Evolutionary conservation across 768 basidiomycete genomes (phyloP).

Genomic region (Rubroboletus satanas): DNA sequence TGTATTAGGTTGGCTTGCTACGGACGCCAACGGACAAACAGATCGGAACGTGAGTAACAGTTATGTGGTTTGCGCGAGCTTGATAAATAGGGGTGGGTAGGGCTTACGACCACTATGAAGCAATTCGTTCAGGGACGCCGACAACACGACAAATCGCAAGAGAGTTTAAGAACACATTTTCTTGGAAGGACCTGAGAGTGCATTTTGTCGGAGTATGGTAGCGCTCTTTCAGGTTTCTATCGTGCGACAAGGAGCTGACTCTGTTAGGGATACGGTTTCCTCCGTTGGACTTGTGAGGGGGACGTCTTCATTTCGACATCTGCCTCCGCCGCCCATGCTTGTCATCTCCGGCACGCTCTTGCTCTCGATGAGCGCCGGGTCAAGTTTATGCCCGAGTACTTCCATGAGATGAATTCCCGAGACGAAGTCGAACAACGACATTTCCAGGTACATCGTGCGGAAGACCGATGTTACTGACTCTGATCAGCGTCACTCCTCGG

Average conservation of each 20-base stretch:
- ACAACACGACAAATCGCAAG: constrained; percentile 16
- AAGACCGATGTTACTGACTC: neutral
- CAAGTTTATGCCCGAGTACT: constrained; percentile 50
- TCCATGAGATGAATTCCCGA: constrained; percentile 24
- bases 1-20: neutral
- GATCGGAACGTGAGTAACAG: constrained; percentile 22
- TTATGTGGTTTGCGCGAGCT: neutral
- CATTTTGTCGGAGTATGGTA: constrained; percentile 32
- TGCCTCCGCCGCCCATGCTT: neutral
- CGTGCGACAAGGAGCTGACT: too few relatives aligned
- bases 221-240: neutral
- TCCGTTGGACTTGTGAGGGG: neutral
- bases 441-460: constrained; percentile 20
- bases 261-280: neutral
- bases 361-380: constrained; percentile 55
- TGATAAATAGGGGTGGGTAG: neutral
- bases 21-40: constrained; percentile 24
- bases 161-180: constrained; percentile 47
- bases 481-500: neutral
- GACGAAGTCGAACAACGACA: neutral
- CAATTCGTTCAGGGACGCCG: constrained; percentile 15
- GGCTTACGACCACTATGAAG: constrained; percentile 18
- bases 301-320: neutral
- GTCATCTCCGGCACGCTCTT: constrained; percentile 20
- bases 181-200: constrained; percentile 38